Evolutionary conservation across 768 basidiomycete genomes (phyloP), one percentile per base, ranked within the genome.

Genomic region (Lactifluus volemus): DNA sequence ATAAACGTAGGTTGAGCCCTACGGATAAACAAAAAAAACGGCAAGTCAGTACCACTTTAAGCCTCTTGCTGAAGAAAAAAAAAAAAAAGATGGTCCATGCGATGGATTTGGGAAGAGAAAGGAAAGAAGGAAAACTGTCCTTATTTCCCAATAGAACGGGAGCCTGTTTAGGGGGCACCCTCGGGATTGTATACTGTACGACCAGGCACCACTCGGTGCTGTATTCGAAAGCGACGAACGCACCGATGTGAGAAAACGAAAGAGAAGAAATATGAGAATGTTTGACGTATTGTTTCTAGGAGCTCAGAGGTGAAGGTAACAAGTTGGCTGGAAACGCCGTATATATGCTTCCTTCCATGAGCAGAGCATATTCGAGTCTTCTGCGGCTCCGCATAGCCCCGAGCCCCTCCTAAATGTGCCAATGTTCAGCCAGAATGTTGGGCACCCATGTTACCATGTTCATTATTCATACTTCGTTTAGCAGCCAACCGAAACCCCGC

Each of bases 71-170:
- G 7, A 32, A 32, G 32, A 17, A 17, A 29, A 32, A 32, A 32
- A 38, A 17, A 41, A 29, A 47, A 39, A 32, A 21, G 6, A 0
- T 36, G 56, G 44, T 38, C 72, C 74, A 50, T 59, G 83, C 87
- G 78, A 86, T 79, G 1, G 79, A 85, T 73, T 87, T 85, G 7
- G 86, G 86, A 17, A 89, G 78, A 9, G 85, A 73, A 48, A 89
- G 70, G 74, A 89, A 29, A 89, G 75, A 4, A 89, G 69, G 69
- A 88, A 82, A 4, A 83, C 25, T n/a, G 84, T 86, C 66, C 87
- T 83, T 55, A 81, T 49, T 67, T 89, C 88, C 82, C 83, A 87
- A 68, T 88, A 89, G 69, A 89, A 86, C 7, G 88, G 87, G 45
- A 89, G 67, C 87, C 87, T 87, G 67, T 52, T 14, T 50, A 21